Evolutionary conservation across 2,329 filamentous ascomycete species (phyloP), one percentile per base, ranked within the genome.

Genomic region (Alternaria atra): DNA sequence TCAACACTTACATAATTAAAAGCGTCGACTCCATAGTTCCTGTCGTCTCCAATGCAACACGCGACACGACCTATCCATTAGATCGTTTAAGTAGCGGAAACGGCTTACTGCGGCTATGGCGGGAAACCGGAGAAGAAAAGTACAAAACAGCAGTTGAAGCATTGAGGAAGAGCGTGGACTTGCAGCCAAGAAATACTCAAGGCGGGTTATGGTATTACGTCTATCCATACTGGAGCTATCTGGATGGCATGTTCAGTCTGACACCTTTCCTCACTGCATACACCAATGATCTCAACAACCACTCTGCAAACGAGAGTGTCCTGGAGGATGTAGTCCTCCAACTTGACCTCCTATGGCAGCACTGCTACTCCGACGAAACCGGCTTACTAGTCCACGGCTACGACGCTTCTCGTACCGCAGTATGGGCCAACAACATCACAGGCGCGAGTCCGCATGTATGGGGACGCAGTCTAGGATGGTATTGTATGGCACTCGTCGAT

Each of bases 381-480:
- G 80, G 81, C 0, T 75, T 87, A 1, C 73, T 86, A 0, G 81
- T 85, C 0, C 86, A 88, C 61, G 85, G 86, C 5, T 88, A 86
- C 65, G 86, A 87, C 60, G 81, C 80, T 34, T 77, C 75, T 9
- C 80, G 79, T 58, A 79, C 67, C 0, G 84, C 85, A 5, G 69
- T 80, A 0, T 88, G 86, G 86, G 85, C 86, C 0, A 78, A 85
- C 53, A 73, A 78, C 0, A 57, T 68, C 3, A 86, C 82, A 0
- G 86, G 86, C 1, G 84, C 82, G 0, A 83, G 82, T 40, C 85
- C 84, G 0, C 71, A 83, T 4, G 82, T 87, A 17, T 88, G 86
- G 86, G 80, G 79, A n/a, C 73, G 86, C 2, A 79, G 83, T 4
- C 69, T 86, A 2, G 85, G 84, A 1, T 87, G 85, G 86, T 87